Evolutionary conservation across 1,284 basidiomycete species (phyloP).

Genomic region (Phellinidium pouzarii): DNA sequence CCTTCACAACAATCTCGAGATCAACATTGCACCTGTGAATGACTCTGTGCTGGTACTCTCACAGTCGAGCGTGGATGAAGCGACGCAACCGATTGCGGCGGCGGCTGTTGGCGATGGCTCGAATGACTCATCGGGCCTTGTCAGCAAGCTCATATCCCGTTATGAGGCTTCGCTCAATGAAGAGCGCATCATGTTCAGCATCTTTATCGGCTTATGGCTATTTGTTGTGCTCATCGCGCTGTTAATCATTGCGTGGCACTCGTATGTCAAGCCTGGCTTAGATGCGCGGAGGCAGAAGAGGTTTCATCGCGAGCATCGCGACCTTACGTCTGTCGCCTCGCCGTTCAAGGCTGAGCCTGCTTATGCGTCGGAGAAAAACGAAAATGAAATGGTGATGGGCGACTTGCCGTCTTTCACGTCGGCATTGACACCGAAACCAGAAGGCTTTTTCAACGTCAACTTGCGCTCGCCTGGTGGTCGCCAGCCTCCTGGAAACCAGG

Average conservation of each 20-base stretch:
- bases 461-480: constrained; percentile 30
- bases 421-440: constrained; percentile 33
- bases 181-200: constrained; percentile 75
- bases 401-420: constrained; percentile 44
- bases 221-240: constrained; percentile 72
- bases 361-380: constrained; percentile 24
- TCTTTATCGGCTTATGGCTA: constrained; percentile 78
- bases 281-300: constrained; percentile 41
- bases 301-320: constrained; percentile 47
- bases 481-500: not conserved
- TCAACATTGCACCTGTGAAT: constrained; percentile 73
- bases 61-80: constrained; percentile 61
- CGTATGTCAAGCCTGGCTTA: constrained; percentile 43
- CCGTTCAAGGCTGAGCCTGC: constrained; percentile 30
- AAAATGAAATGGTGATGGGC: constrained; percentile 24
- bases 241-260: constrained; percentile 58
- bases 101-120: constrained; percentile 66
- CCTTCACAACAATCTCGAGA: constrained; percentile 79
- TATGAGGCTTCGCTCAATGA: constrained; percentile 71
- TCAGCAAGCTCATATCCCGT: constrained; percentile 64
- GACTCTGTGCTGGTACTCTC: constrained; percentile 72
- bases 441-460: constrained; percentile 34
- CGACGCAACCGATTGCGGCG: constrained; percentile 68
- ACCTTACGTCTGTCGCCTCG: constrained; percentile 33
- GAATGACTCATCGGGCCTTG: constrained; percentile 52